A percentile compares a stretch with the other conserved stretches of the same genome.
phyloP scores from a whole-genome alignment of 768 basidiomycete species.

The Cystofilobasidium capitatum region DNA sequence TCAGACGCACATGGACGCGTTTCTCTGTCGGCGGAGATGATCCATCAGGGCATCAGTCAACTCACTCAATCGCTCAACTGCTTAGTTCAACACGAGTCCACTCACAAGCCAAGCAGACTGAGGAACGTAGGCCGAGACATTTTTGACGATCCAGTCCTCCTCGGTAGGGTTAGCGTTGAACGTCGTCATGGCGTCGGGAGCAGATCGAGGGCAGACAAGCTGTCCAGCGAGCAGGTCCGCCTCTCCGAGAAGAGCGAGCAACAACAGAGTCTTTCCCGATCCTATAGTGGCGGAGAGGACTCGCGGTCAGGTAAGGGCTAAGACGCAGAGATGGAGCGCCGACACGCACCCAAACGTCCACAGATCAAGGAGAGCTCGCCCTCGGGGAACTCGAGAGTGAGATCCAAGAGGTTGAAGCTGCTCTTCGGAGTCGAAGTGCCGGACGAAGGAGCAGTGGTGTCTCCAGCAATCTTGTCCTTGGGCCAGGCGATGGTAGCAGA shows the following conservation, averaged over 20 bases:
- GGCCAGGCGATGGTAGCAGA: slow-evolving; percentile 89
- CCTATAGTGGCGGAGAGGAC: slow-evolving; percentile 33
- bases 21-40: slow-evolving; percentile 39
- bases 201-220: slow-evolving; percentile 69
- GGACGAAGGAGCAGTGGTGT: slow-evolving; percentile 45
- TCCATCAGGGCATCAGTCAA: background rate
- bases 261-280: slow-evolving; percentile 74
- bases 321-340: background rate
- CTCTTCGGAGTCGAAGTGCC: slow-evolving; percentile 58
- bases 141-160: slow-evolving; percentile 66
- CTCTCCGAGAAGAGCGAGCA: slow-evolving; percentile 69
- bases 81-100: background rate
- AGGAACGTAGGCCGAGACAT: slow-evolving; percentile 74
- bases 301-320: no score
- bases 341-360: slow-evolving; percentile 52
- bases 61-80: no score
- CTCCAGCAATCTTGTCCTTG: slow-evolving; percentile 49
- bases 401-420: slow-evolving; percentile 69
- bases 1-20: slow-evolving; percentile 51
- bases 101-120: slow-evolving; percentile 52
- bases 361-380: slow-evolving; percentile 83
- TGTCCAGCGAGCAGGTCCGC: slow-evolving; percentile 75
- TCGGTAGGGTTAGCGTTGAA: slow-evolving; percentile 44
- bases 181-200: slow-evolving; percentile 63
- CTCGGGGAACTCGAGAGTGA: slow-evolving; percentile 67